Evolutionary conservation across 2,329 filamentous ascomycete species (phyloP), one percentile per base, ranked within the genome.

Genomic region (Nigrospora osmanthi): DNA sequence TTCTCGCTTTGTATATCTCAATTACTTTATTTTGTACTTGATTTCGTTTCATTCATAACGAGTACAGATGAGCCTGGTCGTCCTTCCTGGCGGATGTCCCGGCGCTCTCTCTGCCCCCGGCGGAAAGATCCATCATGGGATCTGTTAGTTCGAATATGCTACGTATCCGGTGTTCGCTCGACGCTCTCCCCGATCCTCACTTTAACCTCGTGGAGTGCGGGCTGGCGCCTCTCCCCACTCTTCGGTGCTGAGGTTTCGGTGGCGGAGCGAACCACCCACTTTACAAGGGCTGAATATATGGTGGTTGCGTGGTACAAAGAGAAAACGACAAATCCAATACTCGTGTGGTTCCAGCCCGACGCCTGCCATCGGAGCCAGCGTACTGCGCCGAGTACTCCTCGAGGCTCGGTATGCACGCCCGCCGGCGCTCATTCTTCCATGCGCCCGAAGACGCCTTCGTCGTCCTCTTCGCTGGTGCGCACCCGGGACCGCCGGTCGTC

Each of bases 381-480:
- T 42, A 35, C 53, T 45, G 44, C 44, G 44, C 51, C 51, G 51
- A 35, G 17, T 28, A 40, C 36, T 44, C 44, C 31, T 38, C 38
- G 41, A 42, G 41, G 38, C 42, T 32, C 23, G 31, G 35, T 36
- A 11, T 33, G n/a, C 30, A 38, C n/a, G 16, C 28, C 19, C 35
- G 35, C 15, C 35, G 30, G 45, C 35, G 50, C 52, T 69, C 74
- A 93, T 66, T 95, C 89, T 68, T 98, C 93, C 91, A 97, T 97
- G 54, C 81, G 81, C 46, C 90, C 90, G 71, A 98, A 98, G 57
- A 97, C 86, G 60, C 90, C 90, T 53, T 96, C 90, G 54, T 97
- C 91, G 51, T 95, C 89, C 56, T 95, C 90, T 56, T 94, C 87
- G 63, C 82, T 85, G 50, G 58, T 58, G 38, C 85, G 78, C 42